phyloP scores from a whole-genome alignment of 331 rosid genomes.

The Dryas integrifolia region DNA sequence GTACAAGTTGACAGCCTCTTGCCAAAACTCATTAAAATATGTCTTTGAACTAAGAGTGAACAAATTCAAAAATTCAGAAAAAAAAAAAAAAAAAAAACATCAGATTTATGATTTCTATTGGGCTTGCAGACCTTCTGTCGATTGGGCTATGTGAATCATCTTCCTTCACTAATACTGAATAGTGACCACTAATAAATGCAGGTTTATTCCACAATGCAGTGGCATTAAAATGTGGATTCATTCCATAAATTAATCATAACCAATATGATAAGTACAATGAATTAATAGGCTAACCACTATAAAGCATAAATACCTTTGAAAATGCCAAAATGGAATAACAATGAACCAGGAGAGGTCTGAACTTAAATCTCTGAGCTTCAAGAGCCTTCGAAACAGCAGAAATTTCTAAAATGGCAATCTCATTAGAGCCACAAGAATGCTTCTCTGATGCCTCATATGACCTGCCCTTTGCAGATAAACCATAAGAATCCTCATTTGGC shows the following conservation, averaged over 20 bases:
- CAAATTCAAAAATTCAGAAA: not conserved
- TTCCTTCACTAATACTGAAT: not conserved
- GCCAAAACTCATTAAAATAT: conserved; percentile 7
- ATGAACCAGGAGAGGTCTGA: conserved; percentile 39
- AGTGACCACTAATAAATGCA: not conserved
- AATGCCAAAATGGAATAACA: conserved; percentile 31
- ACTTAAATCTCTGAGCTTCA: conserved; percentile 37
- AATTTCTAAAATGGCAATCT: conserved; percentile 22
- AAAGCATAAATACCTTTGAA: conserved; percentile 27
- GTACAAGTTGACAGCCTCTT: conserved; percentile 10
- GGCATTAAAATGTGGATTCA: not conserved
- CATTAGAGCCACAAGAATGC: conserved; percentile 13
- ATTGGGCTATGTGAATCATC: conserved; percentile 14
- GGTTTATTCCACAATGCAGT: conserved; percentile 3
- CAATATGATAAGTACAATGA: not conserved
- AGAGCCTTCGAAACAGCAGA: conserved; percentile 33
- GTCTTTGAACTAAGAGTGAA: not conserved
- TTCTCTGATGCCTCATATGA: conserved; percentile 26
- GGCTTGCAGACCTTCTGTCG: not conserved
- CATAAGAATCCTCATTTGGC: conserved; percentile 25
- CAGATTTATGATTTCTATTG: not conserved
- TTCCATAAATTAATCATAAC: not conserved
- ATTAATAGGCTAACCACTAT: not conserved
- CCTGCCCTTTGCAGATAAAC: conserved; percentile 19
- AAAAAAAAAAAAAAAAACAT: not conserved